These are phyloP conservation scores for Vigna reflexopilosa DNA, from an alignment of 306 rosid genomes.

Conservation along the genomic window DNA sequence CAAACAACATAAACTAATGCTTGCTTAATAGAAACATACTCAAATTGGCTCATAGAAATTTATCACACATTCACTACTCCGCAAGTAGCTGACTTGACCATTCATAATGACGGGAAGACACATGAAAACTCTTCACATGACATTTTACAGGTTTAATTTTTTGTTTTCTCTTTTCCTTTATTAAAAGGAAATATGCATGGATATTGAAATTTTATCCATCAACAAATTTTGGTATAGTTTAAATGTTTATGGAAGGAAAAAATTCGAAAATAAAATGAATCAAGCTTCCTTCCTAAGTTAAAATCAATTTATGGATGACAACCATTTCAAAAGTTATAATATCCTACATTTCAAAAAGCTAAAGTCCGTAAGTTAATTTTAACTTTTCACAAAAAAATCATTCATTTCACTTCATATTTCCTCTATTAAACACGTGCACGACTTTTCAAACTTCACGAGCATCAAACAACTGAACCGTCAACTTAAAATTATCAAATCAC, in stretches of 20 bases:
- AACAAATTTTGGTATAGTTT: not conserved
- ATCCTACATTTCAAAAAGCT: not conserved
- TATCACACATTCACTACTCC: not conserved
- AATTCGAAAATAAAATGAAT: not conserved
- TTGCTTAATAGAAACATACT: not conserved
- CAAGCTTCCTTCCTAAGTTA: not conserved
- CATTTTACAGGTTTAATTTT: not conserved
- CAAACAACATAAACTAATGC: slow-evolving; percentile 23
- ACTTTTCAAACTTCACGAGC: not conserved
- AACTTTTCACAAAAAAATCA: not conserved
- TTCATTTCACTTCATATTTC: not conserved
- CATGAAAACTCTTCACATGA: not conserved
- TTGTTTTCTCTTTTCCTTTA: not conserved
- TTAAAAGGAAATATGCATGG: not conserved
- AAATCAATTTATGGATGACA: not conserved
- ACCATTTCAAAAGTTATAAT: not conserved
- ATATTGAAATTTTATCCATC: not conserved
- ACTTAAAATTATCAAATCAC: not conserved
- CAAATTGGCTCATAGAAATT: not conserved
- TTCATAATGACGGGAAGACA: not conserved
- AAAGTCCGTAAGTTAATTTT: not conserved
- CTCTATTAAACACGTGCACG: not conserved
- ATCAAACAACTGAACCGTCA: not conserved
- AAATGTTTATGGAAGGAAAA: not conserved
- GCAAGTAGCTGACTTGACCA: slow-evolving; percentile 1